Evolutionary conservation across 208 protist genomes (phyloP), one percentile per base, ranked within the genome.

Genomic region (Leishmania aethiopica): DNA sequence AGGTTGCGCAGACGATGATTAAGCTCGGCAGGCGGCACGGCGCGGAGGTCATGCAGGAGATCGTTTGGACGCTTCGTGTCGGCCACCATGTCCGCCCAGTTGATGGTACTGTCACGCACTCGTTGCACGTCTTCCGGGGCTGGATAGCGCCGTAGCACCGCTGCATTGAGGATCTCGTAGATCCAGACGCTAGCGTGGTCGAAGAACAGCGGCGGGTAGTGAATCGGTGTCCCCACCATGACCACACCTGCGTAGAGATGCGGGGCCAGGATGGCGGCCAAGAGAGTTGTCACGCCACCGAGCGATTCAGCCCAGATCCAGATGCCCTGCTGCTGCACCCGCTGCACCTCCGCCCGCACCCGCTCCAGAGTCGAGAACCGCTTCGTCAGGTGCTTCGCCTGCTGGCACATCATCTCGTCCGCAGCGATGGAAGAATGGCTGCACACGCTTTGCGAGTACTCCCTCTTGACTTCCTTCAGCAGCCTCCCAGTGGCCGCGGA

Each of bases 261-360:
- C 28, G 93, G 93, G 25, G 82, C 79, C 55, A 96, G 47, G 17
- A 96, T 2, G 3, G 92, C 83, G 3, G 92, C 91, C 19, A 94
- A 78, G 28, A 94, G 64, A 15, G 79, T 84, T 28, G 94, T 79
- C 42, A 88, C 83, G n/a, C 93, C 92, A 37, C 93, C 93, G 0
- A 95, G 76, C 1, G 93, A 96, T 81, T 95, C 93, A 6, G 88
- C 88, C 91, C 91, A 95, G 1, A 95, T 64, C 92, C 93, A 96
- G 47, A 96, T 79, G 5, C 93, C 93, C 4, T 66, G 32, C 25
- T 87, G 72, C 51, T 75, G 60, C 59, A 92, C 87, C 7, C 88
- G 86, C 81, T 69, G 59, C 70, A 91, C 90, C 82, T 96, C 92
- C 15, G 72, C 64, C 22, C 85, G 90, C 11, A 94, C 83, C 1